Base-by-base conservation (phyloP, 1,284 basidiomycete genomes). In the Pseudozyma thailandica region DNA sequence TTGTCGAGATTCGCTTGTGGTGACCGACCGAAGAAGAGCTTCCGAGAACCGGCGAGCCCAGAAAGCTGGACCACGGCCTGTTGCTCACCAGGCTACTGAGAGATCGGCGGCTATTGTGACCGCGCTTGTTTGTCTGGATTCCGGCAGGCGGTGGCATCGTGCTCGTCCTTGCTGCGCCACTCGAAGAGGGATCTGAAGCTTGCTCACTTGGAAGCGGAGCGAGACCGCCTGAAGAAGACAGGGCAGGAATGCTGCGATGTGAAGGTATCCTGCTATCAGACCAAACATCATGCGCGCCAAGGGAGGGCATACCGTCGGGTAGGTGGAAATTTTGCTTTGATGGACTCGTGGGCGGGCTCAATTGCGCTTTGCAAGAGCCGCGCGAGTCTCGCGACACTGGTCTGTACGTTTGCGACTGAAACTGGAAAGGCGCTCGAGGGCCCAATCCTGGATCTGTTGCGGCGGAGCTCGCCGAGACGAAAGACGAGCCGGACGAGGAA, bases 31-130 rank as follows among this genome's bases (percentile, higher is more conserved):
- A 61, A 43, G 44, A 28, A 21, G 18, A 30, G 33, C 50, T 53
- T n/a, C 56, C 51, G 6, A 64, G 56, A 21, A 53, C 37, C 21
- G 69, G 58, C 21, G 62, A 72, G 20, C 43, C 49, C 25, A 72
- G 25, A 2, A 72, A 43, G 48, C 48, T 58, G 13, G 69, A 57
- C 69, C 69, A 72, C 1, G 58, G 55, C 41, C 55, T 64, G 48
- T 27, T 51, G 38, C 55, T 42, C 4, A 63, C 60, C n/a, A 65
- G 52, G 28, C 56, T 57, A 54, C 50, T 71, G 46, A 71, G 60
- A 31, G 68, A 71, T 7, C 68, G 57, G 41, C 68, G 68, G 21
- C 44, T 51, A n/a, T n/a, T 30, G 49, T 70, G 60, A 4, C 58
- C 53, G 16, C 53, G 64, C 30, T 37, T 56, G 23, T 13, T 20